Evolutionary conservation across 2,329 filamentous ascomycete genomes (phyloP).

Genomic region (Fusarium hainanense): DNA sequence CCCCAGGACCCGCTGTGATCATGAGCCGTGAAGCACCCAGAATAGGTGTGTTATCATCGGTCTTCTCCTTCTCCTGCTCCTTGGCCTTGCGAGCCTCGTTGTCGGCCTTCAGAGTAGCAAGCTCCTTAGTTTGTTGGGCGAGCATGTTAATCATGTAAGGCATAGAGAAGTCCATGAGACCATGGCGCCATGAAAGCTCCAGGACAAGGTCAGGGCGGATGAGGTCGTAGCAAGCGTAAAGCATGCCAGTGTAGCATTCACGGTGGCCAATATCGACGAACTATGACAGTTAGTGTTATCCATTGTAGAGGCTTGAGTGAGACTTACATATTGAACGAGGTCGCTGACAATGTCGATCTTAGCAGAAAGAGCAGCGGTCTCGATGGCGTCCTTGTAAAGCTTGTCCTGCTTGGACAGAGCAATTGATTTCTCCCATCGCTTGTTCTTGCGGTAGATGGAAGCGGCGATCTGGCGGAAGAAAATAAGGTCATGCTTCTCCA

Average conservation of each 20-base stretch:
- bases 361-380: conserved; percentile 91
- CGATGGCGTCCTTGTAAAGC: conserved; percentile 98
- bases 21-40: conserved; percentile 89
- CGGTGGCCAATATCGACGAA: conserved; percentile 99
- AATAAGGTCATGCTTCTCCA: conserved; percentile 97
- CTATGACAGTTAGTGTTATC: conserved; percentile 62
- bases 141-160: conserved; percentile 99
- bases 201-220: conserved; percentile 92
- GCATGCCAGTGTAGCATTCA: conserved; percentile 99
- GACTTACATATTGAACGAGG: conserved; percentile 93
- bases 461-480: conserved; percentile 99
- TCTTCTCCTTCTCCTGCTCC: conserved; percentile 79
- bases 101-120: conserved; percentile 88
- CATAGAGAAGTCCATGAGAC: conserved; percentile 97
- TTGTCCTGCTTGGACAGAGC: conserved; percentile 98
- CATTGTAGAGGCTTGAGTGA: not conserved
- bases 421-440: conserved; percentile 99
- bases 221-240: conserved; percentile 98
- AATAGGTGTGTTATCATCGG: conserved; percentile 94
- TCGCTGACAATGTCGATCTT: conserved; percentile 96
- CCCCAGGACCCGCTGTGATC: conserved; percentile 89
- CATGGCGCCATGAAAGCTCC: conserved; percentile 96
- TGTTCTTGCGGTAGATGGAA: conserved; percentile 99
- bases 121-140: conserved; percentile 86
- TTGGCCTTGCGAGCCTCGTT: conserved; percentile 92